Conservation (phyloP, 148 eudicot genomes). For the Hydrangea macrophylla region DNA sequence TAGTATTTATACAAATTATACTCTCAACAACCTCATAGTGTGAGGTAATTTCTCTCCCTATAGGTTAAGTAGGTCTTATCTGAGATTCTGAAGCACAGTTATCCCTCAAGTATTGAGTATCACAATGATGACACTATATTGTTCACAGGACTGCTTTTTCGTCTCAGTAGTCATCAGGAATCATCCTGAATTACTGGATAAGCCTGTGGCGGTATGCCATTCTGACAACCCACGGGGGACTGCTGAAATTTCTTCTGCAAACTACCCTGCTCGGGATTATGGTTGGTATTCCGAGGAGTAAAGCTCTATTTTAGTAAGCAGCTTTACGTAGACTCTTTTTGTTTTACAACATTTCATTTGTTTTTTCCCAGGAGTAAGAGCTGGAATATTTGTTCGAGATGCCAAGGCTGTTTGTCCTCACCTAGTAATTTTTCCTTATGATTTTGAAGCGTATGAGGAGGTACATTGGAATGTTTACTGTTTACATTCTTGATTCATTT, state of each 20-base stretch:
- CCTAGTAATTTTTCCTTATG: slow-evolving; percentile 78
- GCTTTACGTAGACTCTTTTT: not conserved
- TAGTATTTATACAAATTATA: too few species aligned
- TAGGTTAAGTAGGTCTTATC: not conserved
- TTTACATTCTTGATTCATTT: not conserved
- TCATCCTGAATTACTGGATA: slow-evolving; percentile 63
- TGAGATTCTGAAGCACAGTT: not conserved
- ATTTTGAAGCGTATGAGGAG: slow-evolving; percentile 93
- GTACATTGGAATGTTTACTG: slow-evolving; percentile 23
- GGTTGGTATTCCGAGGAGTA: slow-evolving; percentile 40
- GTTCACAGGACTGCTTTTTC: slow-evolving; percentile 88
- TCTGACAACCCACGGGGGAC: slow-evolving; percentile 95
- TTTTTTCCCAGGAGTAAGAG: slow-evolving; percentile 74
- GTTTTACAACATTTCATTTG: too few species aligned
- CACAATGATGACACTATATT: slow-evolving; percentile 1
- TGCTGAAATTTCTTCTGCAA: slow-evolving; percentile 93
- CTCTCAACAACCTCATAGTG: too few species aligned
- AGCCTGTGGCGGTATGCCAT: slow-evolving; percentile 96
- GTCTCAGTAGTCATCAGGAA: slow-evolving; percentile 85
- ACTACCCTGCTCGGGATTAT: slow-evolving; percentile 87
- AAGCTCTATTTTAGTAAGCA: slow-evolving; percentile 6
- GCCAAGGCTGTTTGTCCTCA: slow-evolving; percentile 93
- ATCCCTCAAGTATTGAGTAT: not conserved
- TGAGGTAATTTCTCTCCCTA: not conserved
- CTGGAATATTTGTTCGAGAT: slow-evolving; percentile 95